Percentiles rank a stretch among this genome's conserved stretches.
Conservation (phyloP, 2,329 filamentous ascomycete species). For the Exophiala viscosa region DNA sequence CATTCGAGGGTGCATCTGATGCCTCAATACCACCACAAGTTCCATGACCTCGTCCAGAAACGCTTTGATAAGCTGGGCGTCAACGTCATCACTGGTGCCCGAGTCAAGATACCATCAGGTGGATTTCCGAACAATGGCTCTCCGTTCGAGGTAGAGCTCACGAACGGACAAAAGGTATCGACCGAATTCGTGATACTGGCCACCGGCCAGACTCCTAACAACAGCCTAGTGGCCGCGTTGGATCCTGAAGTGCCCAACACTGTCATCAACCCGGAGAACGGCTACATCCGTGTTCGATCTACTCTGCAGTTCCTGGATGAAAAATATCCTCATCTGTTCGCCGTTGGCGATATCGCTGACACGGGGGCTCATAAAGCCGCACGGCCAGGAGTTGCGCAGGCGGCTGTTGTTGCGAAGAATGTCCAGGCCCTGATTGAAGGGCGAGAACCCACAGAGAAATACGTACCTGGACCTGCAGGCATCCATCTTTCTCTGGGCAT, state of each 20-base stretch:
- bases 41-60: slow-evolving; percentile 15
- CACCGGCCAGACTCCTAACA: slow-evolving; percentile 49
- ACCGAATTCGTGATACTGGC: slow-evolving; percentile 44
- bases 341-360: slow-evolving; percentile 61
- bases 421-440: slow-evolving; percentile 47
- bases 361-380: slow-evolving; percentile 50
- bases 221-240: slow-evolving; percentile 36
- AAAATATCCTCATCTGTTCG: slow-evolving; percentile 51
- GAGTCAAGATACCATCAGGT: slow-evolving; percentile 7
- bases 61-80: slow-evolving; percentile 21
- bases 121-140: slow-evolving; percentile 9
- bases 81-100: slow-evolving; percentile 19
- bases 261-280: slow-evolving; percentile 37
- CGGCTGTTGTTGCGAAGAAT: slow-evolving; percentile 52
- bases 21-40: slow-evolving; percentile 18
- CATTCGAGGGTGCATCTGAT: slow-evolving; percentile 40
- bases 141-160: slow-evolving; percentile 15
- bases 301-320: slow-evolving; percentile 56
- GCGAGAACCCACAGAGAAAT: slow-evolving; percentile 37
- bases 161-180: slow-evolving; percentile 25
- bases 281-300: slow-evolving; percentile 52
- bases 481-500: slow-evolving; percentile 56
- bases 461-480: slow-evolving; percentile 46
- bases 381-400: slow-evolving; percentile 53
- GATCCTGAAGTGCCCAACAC: slow-evolving; percentile 28